Conservation (phyloP, 768 basidiomycete genomes). For the Mycena amicta region DNA sequence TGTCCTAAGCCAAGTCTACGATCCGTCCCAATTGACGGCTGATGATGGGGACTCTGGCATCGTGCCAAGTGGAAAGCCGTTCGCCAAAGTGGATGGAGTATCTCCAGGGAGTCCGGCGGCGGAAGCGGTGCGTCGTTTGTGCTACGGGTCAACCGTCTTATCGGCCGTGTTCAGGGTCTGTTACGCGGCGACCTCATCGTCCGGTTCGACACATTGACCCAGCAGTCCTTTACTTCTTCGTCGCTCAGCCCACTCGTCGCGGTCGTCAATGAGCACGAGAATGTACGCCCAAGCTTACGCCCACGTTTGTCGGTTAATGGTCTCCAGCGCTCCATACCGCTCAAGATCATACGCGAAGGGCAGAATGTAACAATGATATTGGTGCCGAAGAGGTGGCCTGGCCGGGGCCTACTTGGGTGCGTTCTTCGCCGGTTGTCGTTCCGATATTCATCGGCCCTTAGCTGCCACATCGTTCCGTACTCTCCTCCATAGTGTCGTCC, state of each 20-base stretch:
- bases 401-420: slow-evolving; percentile 82
- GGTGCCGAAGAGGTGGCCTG: slow-evolving; percentile 84
- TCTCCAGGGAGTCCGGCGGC: slow-evolving; percentile 82
- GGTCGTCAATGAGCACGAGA: slow-evolving; percentile 77
- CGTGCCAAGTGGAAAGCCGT: slow-evolving; percentile 41
- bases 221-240: slow-evolving; percentile 51
- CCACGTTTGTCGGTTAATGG: neutral
- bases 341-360: slow-evolving; percentile 59
- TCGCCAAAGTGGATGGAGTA: slow-evolving; percentile 83
- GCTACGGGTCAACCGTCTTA: too few relatives aligned
- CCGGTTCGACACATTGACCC: slow-evolving; percentile 68
- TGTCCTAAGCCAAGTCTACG: slow-evolving; percentile 72
- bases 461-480: slow-evolving; percentile 67
- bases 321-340: slow-evolving; percentile 55
- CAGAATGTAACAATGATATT: slow-evolving; percentile 54
- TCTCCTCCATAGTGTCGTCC: slow-evolving; percentile 27
- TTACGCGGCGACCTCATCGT: slow-evolving; percentile 70
- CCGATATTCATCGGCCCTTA: slow-evolving; percentile 26
- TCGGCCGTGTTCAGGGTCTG: slow-evolving; percentile 57
- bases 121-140: slow-evolving; percentile 58
- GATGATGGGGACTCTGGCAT: slow-evolving; percentile 1
- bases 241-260: slow-evolving; percentile 70
- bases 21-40: slow-evolving; percentile 38
- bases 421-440: slow-evolving; percentile 24
- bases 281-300: slow-evolving; percentile 69